Percentiles rank a stretch among this genome's conserved stretches.
phyloP scores from a whole-genome alignment of 192 early-diverging fungal genomes.

The Backusella luteola region DNA sequence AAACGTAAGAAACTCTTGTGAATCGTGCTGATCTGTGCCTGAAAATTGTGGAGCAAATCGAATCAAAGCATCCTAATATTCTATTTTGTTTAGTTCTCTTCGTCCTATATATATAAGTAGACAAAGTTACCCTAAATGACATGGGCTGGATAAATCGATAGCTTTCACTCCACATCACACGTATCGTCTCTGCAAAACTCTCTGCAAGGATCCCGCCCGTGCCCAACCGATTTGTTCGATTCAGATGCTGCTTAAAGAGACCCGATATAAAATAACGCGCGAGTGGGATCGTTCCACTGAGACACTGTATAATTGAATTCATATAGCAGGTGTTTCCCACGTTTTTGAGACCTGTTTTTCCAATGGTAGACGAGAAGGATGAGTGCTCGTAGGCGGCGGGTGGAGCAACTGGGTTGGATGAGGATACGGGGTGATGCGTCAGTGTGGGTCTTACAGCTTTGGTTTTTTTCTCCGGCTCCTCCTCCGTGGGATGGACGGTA shows the following conservation, averaged over 20 bases:
- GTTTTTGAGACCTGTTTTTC: conserved; percentile 73
- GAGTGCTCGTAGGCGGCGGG: conserved; percentile 32
- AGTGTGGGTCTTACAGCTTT: neutral
- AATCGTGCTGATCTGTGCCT: conserved; percentile 93
- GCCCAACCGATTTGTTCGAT: conserved; percentile 64
- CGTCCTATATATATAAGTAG: no score
- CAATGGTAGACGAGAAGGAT: conserved; percentile 46
- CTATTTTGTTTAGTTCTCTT: neutral
- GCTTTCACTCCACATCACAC: conserved; percentile 80
- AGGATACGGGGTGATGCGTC: neutral
- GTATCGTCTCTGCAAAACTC: conserved; percentile 74
- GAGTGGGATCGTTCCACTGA: conserved; percentile 69
- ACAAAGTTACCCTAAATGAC: conserved; percentile 58
- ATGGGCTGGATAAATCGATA: conserved; percentile 76
- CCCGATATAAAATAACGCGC: conserved; percentile 68
- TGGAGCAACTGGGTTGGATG: neutral
- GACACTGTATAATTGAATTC: conserved; percentile 82
- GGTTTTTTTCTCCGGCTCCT: neutral
- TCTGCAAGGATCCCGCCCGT: conserved; percentile 73
- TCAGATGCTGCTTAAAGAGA: conserved; percentile 59
- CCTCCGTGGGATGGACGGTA: conserved; percentile 29
- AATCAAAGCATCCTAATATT: conserved; percentile 55
- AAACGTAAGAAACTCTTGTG: conserved; percentile 92
- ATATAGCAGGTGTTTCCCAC: conserved; percentile 86
- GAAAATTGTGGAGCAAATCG: conserved; percentile 81